Conservation (phyloP, 2,329 filamentous ascomycete genomes). For the Pseudogymnoascus sp. region DNA sequence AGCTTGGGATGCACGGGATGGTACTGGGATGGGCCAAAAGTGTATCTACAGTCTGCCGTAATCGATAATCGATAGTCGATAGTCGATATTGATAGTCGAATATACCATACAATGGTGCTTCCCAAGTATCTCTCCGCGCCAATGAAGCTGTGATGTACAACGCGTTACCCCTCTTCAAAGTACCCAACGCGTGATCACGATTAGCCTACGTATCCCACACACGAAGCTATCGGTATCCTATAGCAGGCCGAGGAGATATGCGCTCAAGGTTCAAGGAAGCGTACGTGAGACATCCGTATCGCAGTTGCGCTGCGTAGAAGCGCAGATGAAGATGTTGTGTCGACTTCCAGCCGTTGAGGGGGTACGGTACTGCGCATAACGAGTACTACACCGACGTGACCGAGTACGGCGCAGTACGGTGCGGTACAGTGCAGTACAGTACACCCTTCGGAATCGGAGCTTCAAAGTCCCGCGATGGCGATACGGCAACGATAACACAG, state of each 20-base stretch:
- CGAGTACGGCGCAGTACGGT: not conserved
- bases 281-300: not conserved
- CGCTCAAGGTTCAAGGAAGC: not conserved
- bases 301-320: not conserved
- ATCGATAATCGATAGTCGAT: not conserved
- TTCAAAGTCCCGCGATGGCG: not conserved
- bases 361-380: not conserved
- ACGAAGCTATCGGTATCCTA: not conserved
- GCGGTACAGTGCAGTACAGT: not conserved
- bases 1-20: not conserved
- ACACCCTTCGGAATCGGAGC: not conserved
- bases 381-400: not conserved
- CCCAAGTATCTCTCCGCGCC: not conserved
- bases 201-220: not conserved
- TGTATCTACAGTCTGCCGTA: not conserved
- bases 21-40: not conserved
- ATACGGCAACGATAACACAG: conserved; percentile 1
- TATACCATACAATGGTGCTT: not conserved
- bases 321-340: not conserved
- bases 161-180: not conserved
- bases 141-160: not conserved
- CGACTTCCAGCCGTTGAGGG: not conserved
- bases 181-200: conserved; percentile 5
- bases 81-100: not conserved
- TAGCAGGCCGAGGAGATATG: not conserved